Conservation (phyloP, 768 basidiomycete genomes). For the Rhizopogon vinicolor region DNA sequence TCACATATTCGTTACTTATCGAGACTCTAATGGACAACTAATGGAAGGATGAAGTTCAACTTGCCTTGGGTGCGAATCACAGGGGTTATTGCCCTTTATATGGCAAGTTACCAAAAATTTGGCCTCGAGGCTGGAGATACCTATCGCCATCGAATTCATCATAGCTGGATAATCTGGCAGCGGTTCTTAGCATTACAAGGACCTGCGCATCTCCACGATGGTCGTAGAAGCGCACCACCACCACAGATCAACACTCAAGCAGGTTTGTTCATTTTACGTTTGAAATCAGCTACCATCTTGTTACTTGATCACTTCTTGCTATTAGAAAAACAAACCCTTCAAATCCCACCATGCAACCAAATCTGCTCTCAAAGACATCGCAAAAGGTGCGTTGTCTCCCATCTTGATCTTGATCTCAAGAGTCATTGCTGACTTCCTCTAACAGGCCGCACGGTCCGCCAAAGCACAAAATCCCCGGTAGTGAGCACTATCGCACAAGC, state of each 20-base stretch:
- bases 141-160: background rate
- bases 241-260: conserved; percentile 84
- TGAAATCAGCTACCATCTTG: background rate
- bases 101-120: background rate
- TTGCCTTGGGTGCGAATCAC: background rate
- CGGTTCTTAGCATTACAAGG: background rate
- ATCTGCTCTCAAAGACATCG: conserved; percentile 73
- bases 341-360: conserved; percentile 92
- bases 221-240: conserved; percentile 46
- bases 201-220: conserved; percentile 19
- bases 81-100: background rate
- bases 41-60: too few relatives aligned
- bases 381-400: conserved; percentile 57
- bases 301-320: background rate
- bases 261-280: conserved; percentile 38
- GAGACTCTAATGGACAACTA: too few relatives aligned
- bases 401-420: background rate
- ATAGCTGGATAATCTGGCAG: background rate
- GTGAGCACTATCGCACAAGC: conserved; percentile 58
- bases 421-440: background rate
- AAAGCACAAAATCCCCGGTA: conserved; percentile 47
- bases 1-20: too few relatives aligned
- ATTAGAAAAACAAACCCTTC: conserved; percentile 84
- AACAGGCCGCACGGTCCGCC: conserved; percentile 53
- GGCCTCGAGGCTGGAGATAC: background rate